Percentiles rank a stretch among this genome's conserved stretches.
Evolutionary conservation across 2,329 filamentous ascomycete genomes (phyloP).

Genomic region (Alternaria metachromatica): DNA sequence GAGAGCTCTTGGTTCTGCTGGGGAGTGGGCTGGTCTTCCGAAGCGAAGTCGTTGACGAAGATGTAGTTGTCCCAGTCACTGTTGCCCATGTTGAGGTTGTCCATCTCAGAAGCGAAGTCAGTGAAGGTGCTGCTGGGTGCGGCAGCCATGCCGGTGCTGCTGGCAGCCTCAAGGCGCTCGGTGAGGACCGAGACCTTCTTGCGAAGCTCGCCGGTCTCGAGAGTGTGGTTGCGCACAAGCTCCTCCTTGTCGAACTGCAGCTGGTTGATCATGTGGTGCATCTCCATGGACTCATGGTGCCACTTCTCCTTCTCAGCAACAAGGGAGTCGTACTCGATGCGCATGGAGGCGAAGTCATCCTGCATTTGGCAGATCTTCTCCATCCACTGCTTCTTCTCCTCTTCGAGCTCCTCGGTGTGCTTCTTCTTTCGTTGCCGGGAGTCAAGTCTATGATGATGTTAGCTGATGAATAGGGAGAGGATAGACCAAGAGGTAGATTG

Average conservation of each 20-base stretch:
- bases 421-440: conserved; percentile 97
- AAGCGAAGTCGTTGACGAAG: conserved; percentile 74
- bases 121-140: conserved; percentile 68
- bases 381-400: conserved; percentile 93
- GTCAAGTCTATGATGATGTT: conserved; percentile 72
- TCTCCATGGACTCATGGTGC: conserved; percentile 74
- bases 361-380: conserved; percentile 78
- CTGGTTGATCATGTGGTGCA: conserved; percentile 75
- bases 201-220: conserved; percentile 88
- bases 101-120: conserved; percentile 80
- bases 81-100: conserved; percentile 79
- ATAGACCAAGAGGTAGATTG: conserved; percentile 40
- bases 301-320: conserved; percentile 68
- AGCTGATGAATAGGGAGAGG: conserved; percentile 41
- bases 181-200: conserved; percentile 89
- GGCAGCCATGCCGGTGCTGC: conserved; percentile 53
- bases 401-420: conserved; percentile 94
- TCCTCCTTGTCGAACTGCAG: conserved; percentile 89
- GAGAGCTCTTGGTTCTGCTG: conserved; percentile 49
- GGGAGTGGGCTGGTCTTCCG: conserved; percentile 56
- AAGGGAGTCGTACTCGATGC: conserved; percentile 63
- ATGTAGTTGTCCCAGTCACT: conserved; percentile 81
- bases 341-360: conserved; percentile 74
- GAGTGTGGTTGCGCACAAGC: conserved; percentile 83
- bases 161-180: conserved; percentile 70